These are phyloP conservation scores for Omphalea diandra DNA, from an alignment of 441 rosid species.

Conservation along the genomic window DNA sequence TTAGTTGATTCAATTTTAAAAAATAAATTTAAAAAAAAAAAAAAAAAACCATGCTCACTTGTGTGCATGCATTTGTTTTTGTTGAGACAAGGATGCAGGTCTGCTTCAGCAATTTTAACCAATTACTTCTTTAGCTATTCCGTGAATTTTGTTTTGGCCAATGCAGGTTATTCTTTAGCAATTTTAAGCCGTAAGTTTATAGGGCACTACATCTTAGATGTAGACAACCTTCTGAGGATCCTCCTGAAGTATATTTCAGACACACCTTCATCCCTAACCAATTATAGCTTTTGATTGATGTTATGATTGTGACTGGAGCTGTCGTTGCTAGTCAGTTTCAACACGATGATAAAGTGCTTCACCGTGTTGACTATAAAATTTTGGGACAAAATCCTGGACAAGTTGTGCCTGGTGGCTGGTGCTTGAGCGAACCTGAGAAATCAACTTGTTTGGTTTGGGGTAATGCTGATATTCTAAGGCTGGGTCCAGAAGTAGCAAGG, in stretches of 20 bases:
- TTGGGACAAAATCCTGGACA: slow-evolving; percentile 48
- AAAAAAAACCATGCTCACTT: too few species aligned
- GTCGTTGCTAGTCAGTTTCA: slow-evolving; percentile 66
- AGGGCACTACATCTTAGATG: slow-evolving; percentile 78
- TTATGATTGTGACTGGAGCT: slow-evolving; percentile 73
- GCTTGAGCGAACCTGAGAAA: slow-evolving; percentile 62
- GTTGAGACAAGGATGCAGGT: too few species aligned
- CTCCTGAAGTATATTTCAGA: slow-evolving; percentile 89
- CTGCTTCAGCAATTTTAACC: too few species aligned
- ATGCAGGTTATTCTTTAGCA: slow-evolving; percentile 73
- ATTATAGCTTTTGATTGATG: slow-evolving; percentile 58
- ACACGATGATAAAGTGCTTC: slow-evolving; percentile 55
- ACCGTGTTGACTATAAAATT: slow-evolving; percentile 69
- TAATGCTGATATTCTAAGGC: slow-evolving; percentile 74
- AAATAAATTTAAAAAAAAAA: too few species aligned
- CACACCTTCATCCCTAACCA: slow-evolving; percentile 63
- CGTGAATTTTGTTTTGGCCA: too few species aligned
- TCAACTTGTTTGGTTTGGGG: slow-evolving; percentile 77
- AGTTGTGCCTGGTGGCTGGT: slow-evolving; percentile 93
- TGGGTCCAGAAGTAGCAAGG: slow-evolving; percentile 74
- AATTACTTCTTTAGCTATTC: too few species aligned
- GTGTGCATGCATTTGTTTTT: too few species aligned
- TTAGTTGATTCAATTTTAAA: too few species aligned
- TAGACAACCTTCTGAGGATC: slow-evolving; percentile 87
- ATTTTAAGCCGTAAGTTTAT: slow-evolving; percentile 70